These are phyloP conservation scores for Trichoderma polysporum DNA, from an alignment of 2,329 filamentous ascomycete species.

Conservation along the genomic window DNA sequence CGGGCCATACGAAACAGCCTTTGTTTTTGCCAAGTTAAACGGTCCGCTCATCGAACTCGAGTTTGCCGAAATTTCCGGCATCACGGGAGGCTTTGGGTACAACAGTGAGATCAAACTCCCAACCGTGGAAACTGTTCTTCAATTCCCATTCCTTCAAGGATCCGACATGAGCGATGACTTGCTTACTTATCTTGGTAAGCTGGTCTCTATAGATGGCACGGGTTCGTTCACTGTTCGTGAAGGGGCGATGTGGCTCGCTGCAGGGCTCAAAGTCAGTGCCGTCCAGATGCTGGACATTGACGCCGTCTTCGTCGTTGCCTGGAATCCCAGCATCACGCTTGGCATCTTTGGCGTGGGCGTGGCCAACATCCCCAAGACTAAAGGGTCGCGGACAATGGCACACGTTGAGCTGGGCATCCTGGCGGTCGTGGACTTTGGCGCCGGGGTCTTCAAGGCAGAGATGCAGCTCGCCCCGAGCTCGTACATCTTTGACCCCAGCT, in stretches of 20 bases:
- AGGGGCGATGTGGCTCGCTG: conserved; percentile 38
- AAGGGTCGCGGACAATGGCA: neutral
- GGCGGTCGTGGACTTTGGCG: conserved; percentile 30
- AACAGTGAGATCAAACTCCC: conserved; percentile 38
- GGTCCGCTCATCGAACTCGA: conserved; percentile 41
- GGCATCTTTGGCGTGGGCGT: conserved; percentile 36
- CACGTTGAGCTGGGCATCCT: conserved; percentile 33
- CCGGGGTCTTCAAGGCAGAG: conserved; percentile 33
- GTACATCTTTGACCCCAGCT: conserved; percentile 34
- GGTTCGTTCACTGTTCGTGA: conserved; percentile 36
- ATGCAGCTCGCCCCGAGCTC: conserved; percentile 37
- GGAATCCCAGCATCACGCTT: conserved; percentile 32
- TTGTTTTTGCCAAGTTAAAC: conserved; percentile 40
- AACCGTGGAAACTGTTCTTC: conserved; percentile 21
- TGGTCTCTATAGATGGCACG: neutral
- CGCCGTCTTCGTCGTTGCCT: conserved; percentile 39
- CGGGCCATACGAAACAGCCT: conserved; percentile 32
- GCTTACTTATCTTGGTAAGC: neutral
- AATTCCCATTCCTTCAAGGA: conserved; percentile 26
- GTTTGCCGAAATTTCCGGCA: conserved; percentile 38
- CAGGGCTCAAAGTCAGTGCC: conserved; percentile 39
- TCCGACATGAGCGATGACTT: neutral
- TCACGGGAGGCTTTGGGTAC: conserved; percentile 43
- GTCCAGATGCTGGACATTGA: conserved; percentile 39
- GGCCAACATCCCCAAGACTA: conserved; percentile 31